These are phyloP conservation scores for Calonectria multiphialidica DNA, from an alignment of 2,329 filamentous ascomycete genomes.

Conservation along the genomic window DNA sequence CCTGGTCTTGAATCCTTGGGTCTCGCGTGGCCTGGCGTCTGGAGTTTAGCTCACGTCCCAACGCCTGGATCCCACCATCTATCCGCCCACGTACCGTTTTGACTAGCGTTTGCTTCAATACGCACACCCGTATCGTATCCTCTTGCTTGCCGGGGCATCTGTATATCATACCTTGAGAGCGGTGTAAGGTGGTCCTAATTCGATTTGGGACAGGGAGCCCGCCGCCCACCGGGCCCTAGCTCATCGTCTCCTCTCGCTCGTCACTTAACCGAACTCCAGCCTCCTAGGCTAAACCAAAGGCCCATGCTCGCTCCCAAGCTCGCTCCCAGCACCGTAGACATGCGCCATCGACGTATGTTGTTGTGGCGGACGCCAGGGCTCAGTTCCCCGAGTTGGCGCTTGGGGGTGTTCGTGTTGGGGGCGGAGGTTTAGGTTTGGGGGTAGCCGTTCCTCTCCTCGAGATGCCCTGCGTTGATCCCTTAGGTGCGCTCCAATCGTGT, in stretches of 20 bases:
- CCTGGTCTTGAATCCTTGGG: conserved; percentile 40
- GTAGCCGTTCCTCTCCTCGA: conserved; percentile 26
- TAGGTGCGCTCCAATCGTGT: conserved; percentile 38
- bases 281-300: conserved; percentile 5
- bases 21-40: conserved; percentile 36
- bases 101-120: neutral
- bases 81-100: neutral
- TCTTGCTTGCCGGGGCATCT: conserved; percentile 4
- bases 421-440: conserved; percentile 30
- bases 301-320: conserved; percentile 14
- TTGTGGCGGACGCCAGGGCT: conserved; percentile 34
- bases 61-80: conserved; percentile 5
- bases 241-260: conserved; percentile 26
- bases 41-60: conserved; percentile 15
- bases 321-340: conserved; percentile 1
- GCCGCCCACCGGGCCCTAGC: conserved; percentile 24
- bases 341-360: conserved; percentile 1
- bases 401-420: conserved; percentile 41
- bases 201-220: conserved; percentile 36
- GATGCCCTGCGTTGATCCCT: conserved; percentile 22
- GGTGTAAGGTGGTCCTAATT: conserved; percentile 32
- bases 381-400: conserved; percentile 40
- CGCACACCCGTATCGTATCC: conserved; percentile 2
- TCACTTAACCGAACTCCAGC: conserved; percentile 28
- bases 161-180: conserved; percentile 34